Evolutionary conservation across 441 rosid species (phyloP), one percentile per base, ranked within the genome.

Genomic region (Erysimum pusillum): DNA sequence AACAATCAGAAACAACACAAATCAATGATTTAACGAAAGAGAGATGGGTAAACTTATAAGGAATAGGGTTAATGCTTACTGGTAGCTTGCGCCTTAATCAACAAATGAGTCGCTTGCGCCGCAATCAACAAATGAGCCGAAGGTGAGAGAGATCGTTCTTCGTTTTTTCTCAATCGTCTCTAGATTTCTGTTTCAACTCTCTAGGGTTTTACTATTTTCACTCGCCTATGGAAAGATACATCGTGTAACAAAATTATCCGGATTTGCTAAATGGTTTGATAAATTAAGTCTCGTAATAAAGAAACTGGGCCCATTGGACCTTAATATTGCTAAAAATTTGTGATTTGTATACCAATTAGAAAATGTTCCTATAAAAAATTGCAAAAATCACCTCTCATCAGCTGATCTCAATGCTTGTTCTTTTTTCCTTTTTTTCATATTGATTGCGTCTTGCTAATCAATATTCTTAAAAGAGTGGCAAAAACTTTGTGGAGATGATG

Each of bases 41-140:
- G 3, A 36, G 14, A 13, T 9, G 18, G 0, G 53, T 15, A 36
- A 34, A 53, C 15, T 36, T 1, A 1, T 11, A 69, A 51, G 20
- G 34, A 18, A 17, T 31, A 73, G 48, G 35, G 31, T 39, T 39
- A 15, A 17, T 34, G 63, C 44, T 52, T 39, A 31, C 59, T 5
- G 60, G 6, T 73, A 72, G 62, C 69, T 46, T 70, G 74, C 22
- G 34, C 7, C n/a, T 31, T 20, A 57, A 69, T 18, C 34, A 32
- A 69, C 42, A 53, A 18, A 3, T 15, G 44, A 54, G 32, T 13
- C 6, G 62, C 69, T 45, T 70, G 74, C 22, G 34, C 7, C n/a
- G 17, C 34, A 57, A 69, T 20, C 35, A 34, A 69, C 42, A 53
- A 18, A 4, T 15, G 44, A 54, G 32, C 7, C 6, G 12, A 69